phyloP scores from a whole-genome alignment of 1,139 yeast genomes.

The Hyphopichia fennica region DNA sequence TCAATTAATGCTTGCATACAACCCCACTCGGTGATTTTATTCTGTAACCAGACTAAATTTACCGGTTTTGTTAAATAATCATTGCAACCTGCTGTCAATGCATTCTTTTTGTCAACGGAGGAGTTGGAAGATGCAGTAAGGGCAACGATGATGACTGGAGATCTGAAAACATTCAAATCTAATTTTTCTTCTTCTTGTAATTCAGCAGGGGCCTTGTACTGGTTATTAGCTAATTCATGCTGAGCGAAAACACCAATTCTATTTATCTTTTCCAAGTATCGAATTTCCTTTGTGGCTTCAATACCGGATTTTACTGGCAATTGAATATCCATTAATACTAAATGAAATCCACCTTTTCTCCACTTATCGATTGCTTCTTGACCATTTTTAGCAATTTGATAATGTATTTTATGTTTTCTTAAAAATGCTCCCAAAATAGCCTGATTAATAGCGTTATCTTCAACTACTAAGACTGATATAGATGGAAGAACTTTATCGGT shows the following conservation, averaged over 20 bases:
- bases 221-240: conserved; percentile 29
- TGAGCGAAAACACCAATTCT: conserved; percentile 78
- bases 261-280: conserved; percentile 78
- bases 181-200: conserved; percentile 42
- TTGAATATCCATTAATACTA: conserved; percentile 93
- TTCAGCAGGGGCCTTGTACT: conserved; percentile 18
- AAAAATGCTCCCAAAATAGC: conserved; percentile 91
- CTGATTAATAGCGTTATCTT: conserved; percentile 93
- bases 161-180: conserved; percentile 63
- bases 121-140: conserved; percentile 85
- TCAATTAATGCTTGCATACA: conserved; percentile 97
- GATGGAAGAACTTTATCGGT: conserved; percentile 65
- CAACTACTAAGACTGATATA: conserved; percentile 88
- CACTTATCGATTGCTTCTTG: conserved; percentile 90
- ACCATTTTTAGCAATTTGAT: conserved; percentile 86
- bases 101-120: conserved; percentile 85
- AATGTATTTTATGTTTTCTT: conserved; percentile 80
- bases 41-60: conserved; percentile 88
- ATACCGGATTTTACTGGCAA: conserved; percentile 91
- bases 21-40: conserved; percentile 95
- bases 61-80: conserved; percentile 98
- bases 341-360: conserved; percentile 88
- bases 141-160: conserved; percentile 96
- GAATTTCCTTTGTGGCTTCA: conserved; percentile 86
- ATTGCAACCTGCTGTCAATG: conserved; percentile 94